Base-by-base conservation (phyloP, 1,284 basidiomycete genomes). In the Mycosarcoma mackinlayi region DNA sequence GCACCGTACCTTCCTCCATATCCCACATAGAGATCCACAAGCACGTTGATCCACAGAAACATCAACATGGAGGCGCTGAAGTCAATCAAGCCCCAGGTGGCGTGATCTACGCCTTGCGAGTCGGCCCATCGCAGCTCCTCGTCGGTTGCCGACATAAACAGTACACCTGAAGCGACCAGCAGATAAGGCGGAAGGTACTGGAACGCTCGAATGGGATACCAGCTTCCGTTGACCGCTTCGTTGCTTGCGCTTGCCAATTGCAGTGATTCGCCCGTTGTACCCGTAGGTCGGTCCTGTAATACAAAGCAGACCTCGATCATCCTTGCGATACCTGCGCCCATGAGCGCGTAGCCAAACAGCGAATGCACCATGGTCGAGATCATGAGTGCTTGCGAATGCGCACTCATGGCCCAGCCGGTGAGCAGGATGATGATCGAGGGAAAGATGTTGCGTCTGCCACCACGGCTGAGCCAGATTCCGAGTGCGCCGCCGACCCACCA, bases 341-440 rank as follows among this genome's bases (percentile, higher is more conserved):
- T 93, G 16, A 98, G 87, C 0, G 91, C 90, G 75, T 90, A 87
- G 13, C 93, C 94, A 73, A 96, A 95, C 53, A 90, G 86, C 1
- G 86, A 86, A 77, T 96, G 93, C 3, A 95, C 90, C 89, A 91
- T 73, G 10, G 79, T 79, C 3, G 39, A 67, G 47, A 75, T 49
- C 72, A 67, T 76, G 50, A 94, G 85, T 9, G 88, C 88, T 84
- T 97, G 94, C 2, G 88, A 88, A 74, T 97, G 94, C 37, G 91
- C 89, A 4, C 91, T 91, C 92, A 97, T 95, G 0, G 91, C 94
- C 91, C 92, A 97, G 3, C 94, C 94, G 11, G 78, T 78, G n/a
- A 75, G 18, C 16, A 60, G 50, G 56, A 76, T 93, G 91, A 97
- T 92, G 30, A 94, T 65, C 16, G 88, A 88, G 2, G 94, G 94